These are phyloP conservation scores for Penicillium sp. DNA, from an alignment of 2,329 filamentous ascomycete species.

Conservation along the genomic window DNA sequence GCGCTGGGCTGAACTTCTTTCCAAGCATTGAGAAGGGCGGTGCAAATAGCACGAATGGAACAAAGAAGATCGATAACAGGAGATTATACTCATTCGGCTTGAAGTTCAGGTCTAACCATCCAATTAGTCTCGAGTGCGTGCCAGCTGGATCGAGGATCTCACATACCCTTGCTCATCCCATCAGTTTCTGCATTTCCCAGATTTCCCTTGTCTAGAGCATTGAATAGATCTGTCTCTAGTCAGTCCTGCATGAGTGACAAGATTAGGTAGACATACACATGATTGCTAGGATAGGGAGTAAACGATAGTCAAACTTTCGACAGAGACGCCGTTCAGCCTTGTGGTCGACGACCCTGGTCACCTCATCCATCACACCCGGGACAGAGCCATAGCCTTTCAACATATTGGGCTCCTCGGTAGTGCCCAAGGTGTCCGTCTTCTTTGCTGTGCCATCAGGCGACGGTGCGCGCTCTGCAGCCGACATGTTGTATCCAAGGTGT, in stretches of 20 bases:
- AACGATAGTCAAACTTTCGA: slow-evolving; percentile 50
- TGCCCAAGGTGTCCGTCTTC: slow-evolving; percentile 14
- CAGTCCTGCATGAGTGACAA: not conserved
- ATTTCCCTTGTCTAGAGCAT: slow-evolving; percentile 52
- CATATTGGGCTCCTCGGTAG: slow-evolving; percentile 18
- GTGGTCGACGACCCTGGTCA: slow-evolving; percentile 41
- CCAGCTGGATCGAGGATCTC: not conserved
- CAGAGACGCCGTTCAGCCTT: slow-evolving; percentile 50
- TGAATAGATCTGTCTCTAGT: slow-evolving; percentile 51
- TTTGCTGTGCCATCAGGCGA: slow-evolving; percentile 16
- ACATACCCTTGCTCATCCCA: slow-evolving; percentile 43
- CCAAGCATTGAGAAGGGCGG: slow-evolving; percentile 64
- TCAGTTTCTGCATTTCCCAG: slow-evolving; percentile 58
- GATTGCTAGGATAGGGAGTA: slow-evolving; percentile 57
- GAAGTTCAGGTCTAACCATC: slow-evolving; percentile 52
- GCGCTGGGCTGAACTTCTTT: slow-evolving; percentile 64
- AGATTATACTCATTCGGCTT: slow-evolving; percentile 64
- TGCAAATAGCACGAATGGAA: slow-evolving; percentile 69
- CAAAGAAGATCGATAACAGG: slow-evolving; percentile 69
- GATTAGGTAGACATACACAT: slow-evolving; percentile 47
- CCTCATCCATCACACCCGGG: slow-evolving; percentile 24
- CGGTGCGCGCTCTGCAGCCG: not conserved
- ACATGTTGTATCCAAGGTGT: slow-evolving; percentile 1
- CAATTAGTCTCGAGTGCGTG: not conserved
- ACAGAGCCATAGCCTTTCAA: slow-evolving; percentile 19